phyloP scores from a whole-genome alignment of 2,329 filamentous ascomycete genomes.

The Microcera coccophila region DNA sequence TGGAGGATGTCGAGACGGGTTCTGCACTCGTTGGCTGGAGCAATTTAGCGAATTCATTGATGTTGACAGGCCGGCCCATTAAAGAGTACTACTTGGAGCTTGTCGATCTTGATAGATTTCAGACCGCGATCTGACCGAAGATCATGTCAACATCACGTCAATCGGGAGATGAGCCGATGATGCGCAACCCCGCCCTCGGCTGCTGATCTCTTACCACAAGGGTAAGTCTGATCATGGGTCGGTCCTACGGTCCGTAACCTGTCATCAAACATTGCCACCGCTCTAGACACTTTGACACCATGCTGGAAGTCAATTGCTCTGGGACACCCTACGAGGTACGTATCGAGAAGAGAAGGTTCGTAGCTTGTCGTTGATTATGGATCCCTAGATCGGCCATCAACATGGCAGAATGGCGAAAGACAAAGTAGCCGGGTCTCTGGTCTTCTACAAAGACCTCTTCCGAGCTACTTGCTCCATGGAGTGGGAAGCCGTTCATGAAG shows the following conservation, averaged over 20 bases:
- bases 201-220: background rate
- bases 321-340: background rate
- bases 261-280: background rate
- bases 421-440: conserved; percentile 12
- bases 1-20: too few relatives aligned
- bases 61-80: too few relatives aligned
- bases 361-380: background rate
- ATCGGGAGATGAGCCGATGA: background rate
- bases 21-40: too few relatives aligned
- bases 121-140: background rate
- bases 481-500: conserved; percentile 12
- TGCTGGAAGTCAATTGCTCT: background rate
- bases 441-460: conserved; percentile 16
- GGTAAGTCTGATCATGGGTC: background rate
- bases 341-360: background rate
- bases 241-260: background rate
- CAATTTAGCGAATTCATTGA: too few relatives aligned
- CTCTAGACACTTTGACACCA: background rate
- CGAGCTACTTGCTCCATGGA: conserved; percentile 14
- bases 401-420: conserved; percentile 13
- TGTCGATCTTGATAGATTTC: background rate
- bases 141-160: background rate
- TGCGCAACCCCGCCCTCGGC: too few relatives aligned
- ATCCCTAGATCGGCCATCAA: conserved; percentile 13
- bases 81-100: too few relatives aligned